These are phyloP conservation scores for Thoreauomyces humboldtii DNA, from an alignment of 192 early-diverging fungal species.

Conservation along the genomic window DNA sequence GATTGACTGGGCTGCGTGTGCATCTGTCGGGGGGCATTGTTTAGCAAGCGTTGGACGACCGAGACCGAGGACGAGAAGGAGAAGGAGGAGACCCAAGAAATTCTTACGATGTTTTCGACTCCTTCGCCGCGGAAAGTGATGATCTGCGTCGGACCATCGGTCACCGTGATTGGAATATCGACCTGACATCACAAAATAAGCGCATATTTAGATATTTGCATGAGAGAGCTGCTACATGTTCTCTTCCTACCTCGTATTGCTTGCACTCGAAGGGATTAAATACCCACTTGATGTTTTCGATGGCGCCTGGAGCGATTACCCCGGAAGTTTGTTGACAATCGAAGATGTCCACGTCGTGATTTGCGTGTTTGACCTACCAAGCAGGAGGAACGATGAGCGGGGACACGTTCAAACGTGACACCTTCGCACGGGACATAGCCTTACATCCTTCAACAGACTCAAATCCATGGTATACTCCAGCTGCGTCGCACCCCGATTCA, in stretches of 20 bases:
- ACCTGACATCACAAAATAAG: slow-evolving; percentile 28
- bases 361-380: slow-evolving; percentile 34
- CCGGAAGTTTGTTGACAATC: slow-evolving; percentile 36
- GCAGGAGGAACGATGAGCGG: neutral
- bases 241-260: slow-evolving; percentile 50
- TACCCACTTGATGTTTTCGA: slow-evolving; percentile 47
- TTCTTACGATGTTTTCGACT: slow-evolving; percentile 20
- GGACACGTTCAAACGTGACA: too few relatives aligned
- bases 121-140: slow-evolving; percentile 50
- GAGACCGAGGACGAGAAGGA: neutral
- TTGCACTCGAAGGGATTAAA: slow-evolving; percentile 50
- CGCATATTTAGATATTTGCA: too few relatives aligned
- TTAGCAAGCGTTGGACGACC: too few relatives aligned
- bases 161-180: slow-evolving; percentile 47
- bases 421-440: too few relatives aligned
- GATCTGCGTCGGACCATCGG: slow-evolving; percentile 44
- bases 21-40: neutral
- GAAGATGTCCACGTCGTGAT: slow-evolving; percentile 44
- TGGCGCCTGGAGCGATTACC: slow-evolving; percentile 36
- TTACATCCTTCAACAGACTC: slow-evolving; percentile 23
- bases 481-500: slow-evolving; percentile 38
- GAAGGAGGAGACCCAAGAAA: too few relatives aligned
- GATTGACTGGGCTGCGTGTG: neutral
- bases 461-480: slow-evolving; percentile 47
- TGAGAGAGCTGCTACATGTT: neutral